Conservation (phyloP, 2,329 filamentous ascomycete species). For the Leptodontidium sp. region DNA sequence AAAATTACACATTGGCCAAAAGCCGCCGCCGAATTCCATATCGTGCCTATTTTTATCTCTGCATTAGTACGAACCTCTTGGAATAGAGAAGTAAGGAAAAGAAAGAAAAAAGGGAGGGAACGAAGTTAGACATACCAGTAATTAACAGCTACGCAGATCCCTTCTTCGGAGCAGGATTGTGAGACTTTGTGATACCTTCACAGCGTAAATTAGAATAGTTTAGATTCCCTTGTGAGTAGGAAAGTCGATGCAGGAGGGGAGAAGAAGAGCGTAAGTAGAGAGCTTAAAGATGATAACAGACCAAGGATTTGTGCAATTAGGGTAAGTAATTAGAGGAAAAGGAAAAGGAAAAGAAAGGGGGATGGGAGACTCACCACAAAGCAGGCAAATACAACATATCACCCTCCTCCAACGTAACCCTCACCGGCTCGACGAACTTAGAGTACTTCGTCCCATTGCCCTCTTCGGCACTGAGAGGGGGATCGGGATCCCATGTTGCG, state of each 20-base stretch:
- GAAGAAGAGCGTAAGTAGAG: neutral
- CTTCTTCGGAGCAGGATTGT: constrained; percentile 72
- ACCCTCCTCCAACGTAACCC: constrained; percentile 74
- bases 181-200: constrained; percentile 80
- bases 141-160: constrained; percentile 80
- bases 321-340: neutral
- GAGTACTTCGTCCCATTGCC: constrained; percentile 64
- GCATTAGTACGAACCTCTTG: constrained; percentile 25
- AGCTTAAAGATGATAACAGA: too few species aligned
- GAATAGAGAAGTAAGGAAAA: neutral
- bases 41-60: constrained; percentile 67
- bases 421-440: constrained; percentile 63
- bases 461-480: constrained; percentile 49
- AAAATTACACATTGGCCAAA: constrained; percentile 61
- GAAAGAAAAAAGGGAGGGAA: neutral
- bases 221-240: too few species aligned
- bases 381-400: constrained; percentile 86
- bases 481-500: constrained; percentile 74
- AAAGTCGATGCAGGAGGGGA: too few species aligned
- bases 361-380: constrained; percentile 67
- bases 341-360: neutral
- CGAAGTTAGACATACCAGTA: constrained; percentile 68
- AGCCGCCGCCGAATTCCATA: constrained; percentile 76
- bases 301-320: too few species aligned
- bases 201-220: neutral